A percentile compares a stretch with the other conserved stretches of the same genome.
phyloP scores from a whole-genome alignment of 192 early-diverging fungal genomes.

The Gamsiella multidivaricata region DNA sequence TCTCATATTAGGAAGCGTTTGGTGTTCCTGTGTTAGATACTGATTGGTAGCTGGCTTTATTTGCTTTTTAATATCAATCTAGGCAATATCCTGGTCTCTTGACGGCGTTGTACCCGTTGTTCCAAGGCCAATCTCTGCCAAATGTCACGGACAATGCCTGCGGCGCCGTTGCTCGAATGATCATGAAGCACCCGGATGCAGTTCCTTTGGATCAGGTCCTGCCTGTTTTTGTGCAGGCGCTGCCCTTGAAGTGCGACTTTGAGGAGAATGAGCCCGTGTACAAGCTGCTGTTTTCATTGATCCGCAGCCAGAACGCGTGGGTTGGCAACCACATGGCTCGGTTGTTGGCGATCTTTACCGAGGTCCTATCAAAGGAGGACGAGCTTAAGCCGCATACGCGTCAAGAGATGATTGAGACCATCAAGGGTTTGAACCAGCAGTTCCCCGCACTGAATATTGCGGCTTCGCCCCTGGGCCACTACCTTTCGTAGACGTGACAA shows the following conservation, averaged over 20 bases:
- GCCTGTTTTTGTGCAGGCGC: slow-evolving; percentile 69
- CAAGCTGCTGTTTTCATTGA: slow-evolving; percentile 73
- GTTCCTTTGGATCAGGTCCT: slow-evolving; percentile 79
- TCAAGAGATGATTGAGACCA: slow-evolving; percentile 66
- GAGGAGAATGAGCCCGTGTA: slow-evolving; percentile 84
- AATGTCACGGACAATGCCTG: slow-evolving; percentile 81
- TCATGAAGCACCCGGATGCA: slow-evolving; percentile 73
- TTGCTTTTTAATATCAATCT: no score
- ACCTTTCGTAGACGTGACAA: slow-evolving; percentile 48
- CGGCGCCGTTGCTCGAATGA: slow-evolving; percentile 82
- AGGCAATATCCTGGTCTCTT: slow-evolving; percentile 74
- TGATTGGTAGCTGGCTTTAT: no score
- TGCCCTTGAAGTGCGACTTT: slow-evolving; percentile 82
- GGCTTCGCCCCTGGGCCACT: slow-evolving; percentile 18
- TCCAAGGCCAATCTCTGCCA: slow-evolving; percentile 61
- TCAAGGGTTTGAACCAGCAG: slow-evolving; percentile 60
- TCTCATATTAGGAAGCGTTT: no score
- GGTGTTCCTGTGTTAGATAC: no score
- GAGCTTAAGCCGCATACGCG: slow-evolving; percentile 69
- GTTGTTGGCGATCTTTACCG: slow-evolving; percentile 66
- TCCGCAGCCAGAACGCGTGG: slow-evolving; percentile 66
- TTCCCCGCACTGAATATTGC: slow-evolving; percentile 49
- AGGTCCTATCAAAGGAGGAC: slow-evolving; percentile 67
- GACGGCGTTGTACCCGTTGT: slow-evolving; percentile 71
- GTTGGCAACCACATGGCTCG: slow-evolving; percentile 60